Base-by-base conservation (phyloP, 2,329 filamentous ascomycete species). In the Xylaria digitata region DNA sequence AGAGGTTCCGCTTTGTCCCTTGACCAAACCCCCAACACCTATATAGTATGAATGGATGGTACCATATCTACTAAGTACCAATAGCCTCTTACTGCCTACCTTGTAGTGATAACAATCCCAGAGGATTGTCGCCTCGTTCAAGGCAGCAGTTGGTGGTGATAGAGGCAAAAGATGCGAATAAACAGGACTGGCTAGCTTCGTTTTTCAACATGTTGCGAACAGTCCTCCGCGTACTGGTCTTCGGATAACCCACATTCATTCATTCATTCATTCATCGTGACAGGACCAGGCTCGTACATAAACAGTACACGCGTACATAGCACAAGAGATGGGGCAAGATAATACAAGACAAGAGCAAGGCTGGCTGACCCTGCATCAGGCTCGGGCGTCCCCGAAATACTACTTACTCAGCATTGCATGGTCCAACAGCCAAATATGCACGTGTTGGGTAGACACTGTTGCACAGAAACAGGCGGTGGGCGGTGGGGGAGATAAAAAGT, bases 331-430 rank as follows among this genome's bases (percentile, higher is more conserved):
- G 37, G 43, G 48, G 15, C 43, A 37, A 40, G 37, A 32, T 30
- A 32, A 37, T 60, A 40, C 43, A 50, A 52, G 30, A 57, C 9
- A 34, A 37, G 26, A 65, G 53, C 64, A 56, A 65, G 67, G 67
- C 65, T 69, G 67, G 67, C 65, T 69, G 67, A 67, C 67, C 57
- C 48, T 59, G 61, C 64, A 48, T 56, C 58, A 69, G 65, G 65
- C 61, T 67, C 67, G 67, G 67, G 65, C 67, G 65, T 67, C 65
- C 56, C 67, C 67, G 67, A 69, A 67, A 55, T 64, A 48, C 48
- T 49, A 66, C 59, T 63, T 63, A 61, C 45, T 61, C 55, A 61
- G 63, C 67, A 57, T 61, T 50, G 50, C 60, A 63, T 64, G 55
- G 45, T 61, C 48, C 42, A 57, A 40, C 32, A 21, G 54, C 32